These are phyloP conservation scores for Tetrahymena elliotti DNA, from an alignment of 73 alveolate genomes.

Conservation along the genomic window DNA sequence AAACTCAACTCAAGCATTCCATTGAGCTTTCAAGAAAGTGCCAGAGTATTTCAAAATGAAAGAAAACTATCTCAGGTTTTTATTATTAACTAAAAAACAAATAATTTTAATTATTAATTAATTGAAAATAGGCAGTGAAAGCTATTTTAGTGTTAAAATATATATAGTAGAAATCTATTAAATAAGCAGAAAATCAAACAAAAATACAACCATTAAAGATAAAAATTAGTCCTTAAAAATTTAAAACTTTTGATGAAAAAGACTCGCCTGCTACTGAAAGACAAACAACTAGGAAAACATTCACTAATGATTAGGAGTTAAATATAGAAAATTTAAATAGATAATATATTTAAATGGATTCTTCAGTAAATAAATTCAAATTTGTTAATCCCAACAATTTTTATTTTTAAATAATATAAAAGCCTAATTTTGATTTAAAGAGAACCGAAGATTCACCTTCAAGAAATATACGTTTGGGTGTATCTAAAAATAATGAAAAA, in stretches of 20 bases:
- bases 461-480: background rate
- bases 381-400: too few species aligned
- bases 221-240: background rate
- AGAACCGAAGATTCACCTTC: background rate
- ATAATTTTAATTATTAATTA: background rate
- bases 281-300: background rate
- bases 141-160: background rate
- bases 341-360: background rate
- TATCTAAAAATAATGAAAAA: background rate
- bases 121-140: background rate
- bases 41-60: background rate
- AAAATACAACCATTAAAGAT: background rate
- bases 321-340: too few species aligned
- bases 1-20: slow-evolving; percentile 7
- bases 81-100: background rate
- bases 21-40: background rate
- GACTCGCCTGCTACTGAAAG: background rate
- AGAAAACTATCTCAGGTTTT: background rate
- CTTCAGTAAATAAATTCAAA: background rate
- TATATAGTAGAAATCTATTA: background rate
- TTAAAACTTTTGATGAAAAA: background rate
- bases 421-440: background rate
- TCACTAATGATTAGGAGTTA: background rate
- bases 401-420: too few species aligned
- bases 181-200: background rate